Evolutionary conservation across 768 basidiomycete genomes (phyloP).

Genomic region (Lactarius akahatsu): DNA sequence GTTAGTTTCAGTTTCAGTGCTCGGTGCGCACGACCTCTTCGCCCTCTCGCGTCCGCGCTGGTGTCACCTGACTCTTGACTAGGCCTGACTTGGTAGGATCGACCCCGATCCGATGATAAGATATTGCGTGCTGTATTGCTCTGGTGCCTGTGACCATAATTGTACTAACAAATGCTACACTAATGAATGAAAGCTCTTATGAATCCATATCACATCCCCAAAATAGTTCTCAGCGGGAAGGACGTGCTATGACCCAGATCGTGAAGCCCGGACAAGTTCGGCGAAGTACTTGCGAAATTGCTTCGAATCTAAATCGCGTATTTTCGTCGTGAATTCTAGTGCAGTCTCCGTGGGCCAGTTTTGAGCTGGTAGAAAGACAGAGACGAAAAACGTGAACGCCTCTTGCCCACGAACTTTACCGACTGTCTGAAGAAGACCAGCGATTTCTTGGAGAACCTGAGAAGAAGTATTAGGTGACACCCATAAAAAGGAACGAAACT

Average conservation of each 20-base stretch:
- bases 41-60: slow-evolving; percentile 14
- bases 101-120: slow-evolving; percentile 1
- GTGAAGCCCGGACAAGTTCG: slow-evolving; percentile 76
- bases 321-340: slow-evolving; percentile 71
- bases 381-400: slow-evolving; percentile 75
- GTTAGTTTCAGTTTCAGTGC: background rate
- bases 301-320: slow-evolving; percentile 72
- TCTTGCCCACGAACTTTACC: slow-evolving; percentile 77
- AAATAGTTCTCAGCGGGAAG: slow-evolving; percentile 2
- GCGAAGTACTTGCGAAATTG: slow-evolving; percentile 84
- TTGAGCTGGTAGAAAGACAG: slow-evolving; percentile 82
- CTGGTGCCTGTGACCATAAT: background rate
- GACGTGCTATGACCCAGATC: slow-evolving; percentile 36
- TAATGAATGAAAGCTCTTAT: slow-evolving; percentile 8
- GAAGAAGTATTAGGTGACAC: background rate
- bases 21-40: background rate
- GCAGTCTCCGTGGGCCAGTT: slow-evolving; percentile 80
- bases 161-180: slow-evolving; percentile 18
- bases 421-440: slow-evolving; percentile 77
- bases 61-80: slow-evolving; percentile 10
- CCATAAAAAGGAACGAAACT: background rate
- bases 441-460: slow-evolving; percentile 88
- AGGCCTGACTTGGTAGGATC: slow-evolving; percentile 7
- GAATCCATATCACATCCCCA: background rate
- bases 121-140: slow-evolving; percentile 6